Conservation (phyloP, 2,329 filamentous ascomycete genomes). For the Lasiodiplodia sp. region DNA sequence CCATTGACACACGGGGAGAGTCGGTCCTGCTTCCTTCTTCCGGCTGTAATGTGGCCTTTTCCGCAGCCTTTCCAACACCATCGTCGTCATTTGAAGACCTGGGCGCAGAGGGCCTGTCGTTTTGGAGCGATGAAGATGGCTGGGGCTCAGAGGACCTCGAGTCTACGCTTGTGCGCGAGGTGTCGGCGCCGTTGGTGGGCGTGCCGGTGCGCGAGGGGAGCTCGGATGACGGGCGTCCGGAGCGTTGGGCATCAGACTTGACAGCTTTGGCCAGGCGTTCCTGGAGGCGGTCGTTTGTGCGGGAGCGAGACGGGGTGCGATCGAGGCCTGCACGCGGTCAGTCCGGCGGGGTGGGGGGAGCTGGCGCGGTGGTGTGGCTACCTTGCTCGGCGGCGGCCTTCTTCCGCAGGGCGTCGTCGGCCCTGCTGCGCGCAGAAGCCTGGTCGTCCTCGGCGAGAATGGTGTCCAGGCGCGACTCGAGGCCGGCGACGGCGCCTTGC, state of each 20-base stretch:
- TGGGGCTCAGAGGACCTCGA: conserved; percentile 45
- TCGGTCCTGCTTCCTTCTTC: conserved; percentile 13
- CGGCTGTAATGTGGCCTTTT: conserved; percentile 33
- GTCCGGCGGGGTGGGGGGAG: conserved; percentile 27
- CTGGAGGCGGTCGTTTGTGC: conserved; percentile 82
- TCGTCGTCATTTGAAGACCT: not conserved
- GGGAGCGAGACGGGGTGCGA: conserved; percentile 67
- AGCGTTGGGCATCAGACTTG: conserved; percentile 65
- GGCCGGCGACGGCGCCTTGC: conserved; percentile 88
- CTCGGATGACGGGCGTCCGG: conserved; percentile 57
- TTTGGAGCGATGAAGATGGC: conserved; percentile 23
- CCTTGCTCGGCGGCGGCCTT: conserved; percentile 43
- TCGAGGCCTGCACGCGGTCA: conserved; percentile 56
- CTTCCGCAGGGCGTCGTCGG: conserved; percentile 46
- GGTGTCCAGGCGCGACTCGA: conserved; percentile 90
- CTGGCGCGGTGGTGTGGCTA: conserved; percentile 31
- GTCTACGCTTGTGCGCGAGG: conserved; percentile 55
- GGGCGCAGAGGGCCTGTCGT: not conserved
- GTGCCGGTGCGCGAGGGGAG: conserved; percentile 62
- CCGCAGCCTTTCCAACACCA: conserved; percentile 31
- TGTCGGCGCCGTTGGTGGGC: conserved; percentile 54
- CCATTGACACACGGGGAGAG: conserved; percentile 45
- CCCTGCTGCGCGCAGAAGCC: conserved; percentile 52
- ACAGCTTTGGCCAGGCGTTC: conserved; percentile 88
- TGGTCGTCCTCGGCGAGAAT: conserved; percentile 84